phyloP scores from a whole-genome alignment of 2,329 filamentous ascomycete genomes.

The Neophaeococcomyces mojaviensis region DNA sequence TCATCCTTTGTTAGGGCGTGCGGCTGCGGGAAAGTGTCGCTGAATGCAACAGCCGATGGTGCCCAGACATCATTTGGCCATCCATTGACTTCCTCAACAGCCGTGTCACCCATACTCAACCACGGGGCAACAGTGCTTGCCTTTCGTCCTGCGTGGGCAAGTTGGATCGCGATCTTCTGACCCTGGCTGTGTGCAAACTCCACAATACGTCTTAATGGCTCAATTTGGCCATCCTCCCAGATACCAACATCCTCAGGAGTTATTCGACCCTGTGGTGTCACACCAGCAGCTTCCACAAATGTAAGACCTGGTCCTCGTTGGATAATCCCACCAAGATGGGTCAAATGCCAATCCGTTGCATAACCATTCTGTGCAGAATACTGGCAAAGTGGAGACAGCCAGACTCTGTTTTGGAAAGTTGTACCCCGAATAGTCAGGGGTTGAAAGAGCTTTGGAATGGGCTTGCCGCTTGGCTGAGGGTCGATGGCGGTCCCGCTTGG shows the following conservation, averaged over 20 bases:
- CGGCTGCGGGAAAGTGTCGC: constrained; percentile 53
- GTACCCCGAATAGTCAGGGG: constrained; percentile 37
- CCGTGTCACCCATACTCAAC: constrained; percentile 50
- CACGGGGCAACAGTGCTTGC: constrained; percentile 56
- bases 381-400: constrained; percentile 58
- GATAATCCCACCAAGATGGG: constrained; percentile 73
- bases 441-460: constrained; percentile 44
- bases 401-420: constrained; percentile 62
- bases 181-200: constrained; percentile 44
- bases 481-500: constrained; percentile 37
- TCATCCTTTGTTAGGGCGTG: constrained; percentile 62
- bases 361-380: constrained; percentile 64
- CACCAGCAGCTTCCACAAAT: constrained; percentile 70
- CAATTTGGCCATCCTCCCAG: constrained; percentile 79
- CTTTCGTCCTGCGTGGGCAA: constrained; percentile 69
- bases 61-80: constrained; percentile 49
- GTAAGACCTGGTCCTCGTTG: constrained; percentile 66
- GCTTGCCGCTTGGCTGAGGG: constrained; percentile 41
- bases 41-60: constrained; percentile 55
- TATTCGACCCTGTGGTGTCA: constrained; percentile 71
- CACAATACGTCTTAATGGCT: constrained; percentile 28
- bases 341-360: constrained; percentile 71
- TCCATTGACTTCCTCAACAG: constrained; percentile 47
- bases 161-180: constrained; percentile 67
- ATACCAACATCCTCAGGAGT: constrained; percentile 71